Conservation (phyloP, 192 early-diverging fungal genomes). For the Phlyctochytrium arcticum region DNA sequence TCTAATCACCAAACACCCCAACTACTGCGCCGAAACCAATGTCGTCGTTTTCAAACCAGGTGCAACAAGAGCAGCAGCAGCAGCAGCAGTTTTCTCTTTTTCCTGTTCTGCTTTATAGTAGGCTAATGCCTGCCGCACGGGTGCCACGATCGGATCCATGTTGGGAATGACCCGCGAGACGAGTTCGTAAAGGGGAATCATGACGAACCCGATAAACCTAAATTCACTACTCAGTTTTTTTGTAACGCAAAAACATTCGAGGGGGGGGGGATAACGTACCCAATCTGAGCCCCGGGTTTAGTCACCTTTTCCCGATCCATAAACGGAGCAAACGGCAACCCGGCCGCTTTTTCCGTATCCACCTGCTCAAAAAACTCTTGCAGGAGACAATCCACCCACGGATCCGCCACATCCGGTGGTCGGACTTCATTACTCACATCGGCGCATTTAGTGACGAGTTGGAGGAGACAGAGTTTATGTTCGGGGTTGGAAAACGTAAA, state of each 20-base stretch:
- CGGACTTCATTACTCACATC: constrained; percentile 59
- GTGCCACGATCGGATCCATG: constrained; percentile 37
- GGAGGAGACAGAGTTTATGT: constrained; percentile 42
- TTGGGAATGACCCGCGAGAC: constrained; percentile 44
- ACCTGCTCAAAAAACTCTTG: constrained; percentile 54
- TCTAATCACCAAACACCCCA: no score
- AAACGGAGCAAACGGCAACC: constrained; percentile 49
- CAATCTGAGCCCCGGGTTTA: constrained; percentile 38
- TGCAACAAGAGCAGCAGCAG: neutral
- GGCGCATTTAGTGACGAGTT: constrained; percentile 52
- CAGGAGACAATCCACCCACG: constrained; percentile 53
- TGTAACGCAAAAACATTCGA: constrained; percentile 14
- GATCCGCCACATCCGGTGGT: constrained; percentile 47
- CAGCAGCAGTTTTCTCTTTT: constrained; percentile 4
- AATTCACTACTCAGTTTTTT: neutral
- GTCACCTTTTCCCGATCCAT: constrained; percentile 58
- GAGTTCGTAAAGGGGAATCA: constrained; percentile 55
- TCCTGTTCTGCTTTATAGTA: constrained; percentile 32
- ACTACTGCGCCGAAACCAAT: no score
- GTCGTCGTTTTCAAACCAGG: no score
- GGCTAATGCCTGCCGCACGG: constrained; percentile 31
- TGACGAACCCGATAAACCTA: constrained; percentile 50
- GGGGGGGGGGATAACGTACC: constrained; percentile 22
- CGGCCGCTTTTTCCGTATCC: constrained; percentile 48
- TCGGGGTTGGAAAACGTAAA: constrained; percentile 44